Evolutionary conservation across 169 alveolate species (phyloP).

Genomic region (Cryptosporidium muris): DNA sequence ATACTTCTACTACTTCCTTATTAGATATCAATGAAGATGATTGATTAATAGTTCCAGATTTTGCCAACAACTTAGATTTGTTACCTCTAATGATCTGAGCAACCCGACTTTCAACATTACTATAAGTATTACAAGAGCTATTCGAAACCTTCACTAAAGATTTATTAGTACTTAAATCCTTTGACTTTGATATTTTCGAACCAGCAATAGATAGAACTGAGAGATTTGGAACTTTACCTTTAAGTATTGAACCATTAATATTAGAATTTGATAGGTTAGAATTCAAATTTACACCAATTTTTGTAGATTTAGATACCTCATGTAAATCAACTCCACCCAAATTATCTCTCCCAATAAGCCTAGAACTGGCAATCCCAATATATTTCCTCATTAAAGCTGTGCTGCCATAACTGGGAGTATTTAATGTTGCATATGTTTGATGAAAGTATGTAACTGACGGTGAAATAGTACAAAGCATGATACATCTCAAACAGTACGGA

Average conservation of each 20-base stretch:
- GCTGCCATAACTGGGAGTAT: slow-evolving; percentile 55
- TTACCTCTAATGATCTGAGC: slow-evolving; percentile 59
- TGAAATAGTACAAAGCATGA: slow-evolving; percentile 68
- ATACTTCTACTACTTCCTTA: too few species aligned
- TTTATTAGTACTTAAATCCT: neutral
- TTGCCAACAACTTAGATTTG: neutral
- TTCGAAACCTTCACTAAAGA: neutral
- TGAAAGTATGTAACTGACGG: slow-evolving; percentile 70
- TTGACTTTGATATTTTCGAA: neutral
- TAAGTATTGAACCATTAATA: neutral
- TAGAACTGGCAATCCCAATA: slow-evolving; percentile 23
- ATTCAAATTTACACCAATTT: neutral
- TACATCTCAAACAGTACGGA: slow-evolving; percentile 65
- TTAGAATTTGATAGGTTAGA: neutral
- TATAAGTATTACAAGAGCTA: neutral
- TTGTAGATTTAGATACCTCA: neutral
- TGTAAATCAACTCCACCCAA: neutral
- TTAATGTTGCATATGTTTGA: slow-evolving; percentile 71
- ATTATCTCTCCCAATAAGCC: neutral
- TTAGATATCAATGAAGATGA: neutral
- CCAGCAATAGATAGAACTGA: neutral
- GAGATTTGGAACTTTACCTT: neutral
- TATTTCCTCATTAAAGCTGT: slow-evolving; percentile 27
- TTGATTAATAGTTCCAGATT: neutral
- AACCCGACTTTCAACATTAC: slow-evolving; percentile 55